Evolutionary conservation across 768 basidiomycete genomes (phyloP), one percentile per base, ranked within the genome.

Genomic region (Tricholoma hemisulphureum): DNA sequence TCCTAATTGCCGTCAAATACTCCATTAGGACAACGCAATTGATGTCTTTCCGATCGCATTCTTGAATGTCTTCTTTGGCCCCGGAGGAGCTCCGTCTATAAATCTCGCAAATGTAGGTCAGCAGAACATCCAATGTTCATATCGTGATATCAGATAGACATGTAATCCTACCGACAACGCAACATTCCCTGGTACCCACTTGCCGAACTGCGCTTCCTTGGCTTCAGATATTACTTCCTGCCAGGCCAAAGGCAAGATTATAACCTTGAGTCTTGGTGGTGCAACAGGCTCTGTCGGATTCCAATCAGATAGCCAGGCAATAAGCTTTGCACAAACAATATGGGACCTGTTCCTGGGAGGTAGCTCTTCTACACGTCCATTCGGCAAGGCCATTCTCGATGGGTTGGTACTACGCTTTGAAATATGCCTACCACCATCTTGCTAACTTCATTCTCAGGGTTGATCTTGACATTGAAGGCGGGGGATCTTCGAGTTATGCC

Each of bases 401-500:
- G 89, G 89, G 88, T 88, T n/a, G n/a, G n/a, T n/a, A n/a, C n/a
- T n/a, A 57, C 59, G 72, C 46, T 6, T 43, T 51, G 11, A 13
- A 26, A 21, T 51, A 55, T 20, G 18, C 32, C 21, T 28, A 10
- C 20, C 21, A 11, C 23, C 7, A 53, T 10, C 32, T 43, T 18
- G 16, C 56, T 43, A 34, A 48, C 26, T 53, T 9, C 11, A n/a
- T 34, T 21, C 31, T 43, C 58, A 84, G 82, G 26, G 71, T 89
- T 60, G 89, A 91, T 68, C 76, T 91, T 29, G 89, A 90, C 66
- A 87, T 91, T 60, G 88, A 91, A 70, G 82, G 84, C n/a, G 88
- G 88, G 16, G 69, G 73, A 16, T 77, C 77, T 21, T 67, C 71
- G 5, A 72, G 77, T 34, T 87, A 84, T 62, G 73, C 71, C 3